Evolutionary conservation across 1,139 yeast genomes (phyloP), one percentile per base, ranked within the genome.

Genomic region (Hyphopichia buzzinii): DNA sequence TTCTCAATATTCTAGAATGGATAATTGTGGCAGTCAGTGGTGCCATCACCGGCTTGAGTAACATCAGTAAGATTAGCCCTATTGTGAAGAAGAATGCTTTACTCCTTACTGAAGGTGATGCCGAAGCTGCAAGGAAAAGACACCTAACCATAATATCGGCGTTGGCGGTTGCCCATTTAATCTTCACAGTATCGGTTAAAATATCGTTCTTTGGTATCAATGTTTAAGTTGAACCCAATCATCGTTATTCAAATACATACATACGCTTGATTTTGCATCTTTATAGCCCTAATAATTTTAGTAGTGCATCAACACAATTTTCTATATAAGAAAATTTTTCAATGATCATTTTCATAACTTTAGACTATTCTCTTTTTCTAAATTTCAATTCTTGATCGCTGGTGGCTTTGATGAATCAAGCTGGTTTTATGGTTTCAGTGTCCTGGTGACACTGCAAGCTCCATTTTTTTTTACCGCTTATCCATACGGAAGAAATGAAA

Each of bases 181-280:
- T 62, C 2, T 75, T 74, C 45, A 64, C 79, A 0, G 48, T 74
- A 3, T 55, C 67, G 17, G 77, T 77, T 24, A 74, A 75, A 53
- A 51, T 74, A n/a, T 54, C 69, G 42, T 76, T 73, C 55, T 76
- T 76, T 48, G 79, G 80, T 7, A 56, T 60, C 13, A 33, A 29
- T 13, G 28, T 29, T 3, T 33, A 24, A 14, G 15, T n/a, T n/a
- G 8, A 19, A 7, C 10, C 23, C 10, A 7, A 10, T 19, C 6
- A 19, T 10, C 23, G 6, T 19, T 19, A 7, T 19, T 19, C 23
- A 19, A 6, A 7, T 19, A 10, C 10, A 7, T 19, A 19, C 8
- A 10, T 6, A 19, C 8, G 10, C 23, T 19, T 19, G 10, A 7
- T 19, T 19, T 19, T 19, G 23, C 23, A 19, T 19, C 23, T 19